Base-by-base conservation (phyloP, 148 eudicot species). In the Camellia japonica region DNA sequence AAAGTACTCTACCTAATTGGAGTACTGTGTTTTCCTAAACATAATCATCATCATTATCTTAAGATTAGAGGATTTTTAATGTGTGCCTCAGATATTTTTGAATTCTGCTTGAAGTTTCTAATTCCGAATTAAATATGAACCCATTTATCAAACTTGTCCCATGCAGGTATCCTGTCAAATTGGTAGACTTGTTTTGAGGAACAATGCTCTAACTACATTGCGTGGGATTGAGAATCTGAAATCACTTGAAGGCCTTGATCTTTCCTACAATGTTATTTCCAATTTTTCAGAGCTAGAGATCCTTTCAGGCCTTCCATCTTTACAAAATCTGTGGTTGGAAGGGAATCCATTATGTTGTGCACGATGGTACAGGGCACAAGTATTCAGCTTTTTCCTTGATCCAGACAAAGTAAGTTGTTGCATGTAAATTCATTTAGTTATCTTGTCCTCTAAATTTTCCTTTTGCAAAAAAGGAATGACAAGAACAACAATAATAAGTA, bases 311-410 rank as follows among this genome's bases (percentile, higher is more conserved):
- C 88, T 96, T 80, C 84, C 91, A 54, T 86, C 84, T 74, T 86
- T 96, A 71, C 83, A 82, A 65, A 89, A 77, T 59, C 81, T 96
- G 81, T 96, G 97, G 97, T 83, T 96, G 68, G 97, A 96, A 84
- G 99, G 99, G 78, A 96, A 96, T 84, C 99, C 99, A 81, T 84
- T 96, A 55, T 88, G 93, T 76, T 90, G 87, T 86, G 97, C 93
- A n/a, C 83, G 93, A 73, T 96, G 99, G 99, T 96, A 93, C 77
- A 88, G 97, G 52, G 86, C 97, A 69, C 96, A 92, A 83, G 95
- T 92, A 20, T 96, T 90, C 86, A 93, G 99, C 95, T 81, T 89
- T 83, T 93, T 96, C 74, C 75, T 80, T 75, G 82, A 79, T 79
- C 93, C 99, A 20, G 87, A 92, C n/a, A 80, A 86, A 78, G 99